These are phyloP conservation scores for Pichia sorboxylosa DNA, from an alignment of 1,139 yeast genomes.

Conservation along the genomic window DNA sequence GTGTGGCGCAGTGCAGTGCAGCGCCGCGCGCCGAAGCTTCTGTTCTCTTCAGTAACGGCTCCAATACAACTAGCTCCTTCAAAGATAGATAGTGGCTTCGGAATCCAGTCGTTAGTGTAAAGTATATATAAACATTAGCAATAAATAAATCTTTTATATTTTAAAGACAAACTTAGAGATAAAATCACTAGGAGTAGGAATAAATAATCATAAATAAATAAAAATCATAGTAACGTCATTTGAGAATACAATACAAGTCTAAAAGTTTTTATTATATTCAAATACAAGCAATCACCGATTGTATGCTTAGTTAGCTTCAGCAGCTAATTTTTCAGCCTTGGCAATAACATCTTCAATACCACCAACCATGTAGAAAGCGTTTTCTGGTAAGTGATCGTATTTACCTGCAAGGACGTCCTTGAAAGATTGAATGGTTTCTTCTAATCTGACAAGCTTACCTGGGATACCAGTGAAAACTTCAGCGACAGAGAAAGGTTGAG, in stretches of 20 bases:
- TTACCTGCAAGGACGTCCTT: constrained; percentile 96
- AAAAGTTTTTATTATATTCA: constrained; percentile 2
- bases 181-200: constrained; percentile 12
- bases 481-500: constrained; percentile 99
- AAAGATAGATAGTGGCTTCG: no score
- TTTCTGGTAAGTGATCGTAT: constrained; percentile 97
- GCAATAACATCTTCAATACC: constrained; percentile 97
- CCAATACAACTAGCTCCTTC: no score
- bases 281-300: constrained; percentile 9
- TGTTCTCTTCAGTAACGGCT: no score
- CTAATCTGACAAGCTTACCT: constrained; percentile 94
- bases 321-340: constrained; percentile 97
- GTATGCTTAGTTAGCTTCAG: constrained; percentile 60
- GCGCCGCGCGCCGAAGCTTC: background rate
- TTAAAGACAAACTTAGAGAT: constrained; percentile 12
- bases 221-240: constrained; percentile 12
- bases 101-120: no score
- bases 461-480: constrained; percentile 99
- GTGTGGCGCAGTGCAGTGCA: no score
- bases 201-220: constrained; percentile 13
- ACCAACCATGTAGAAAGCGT: constrained; percentile 99
- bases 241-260: constrained; percentile 2
- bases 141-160: constrained; percentile 11
- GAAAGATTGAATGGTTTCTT: constrained; percentile 91
- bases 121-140: no score